Evolutionary conservation across 495 filamentous ascomycete species (phyloP).

Genomic region (Tuber calosporum): DNA sequence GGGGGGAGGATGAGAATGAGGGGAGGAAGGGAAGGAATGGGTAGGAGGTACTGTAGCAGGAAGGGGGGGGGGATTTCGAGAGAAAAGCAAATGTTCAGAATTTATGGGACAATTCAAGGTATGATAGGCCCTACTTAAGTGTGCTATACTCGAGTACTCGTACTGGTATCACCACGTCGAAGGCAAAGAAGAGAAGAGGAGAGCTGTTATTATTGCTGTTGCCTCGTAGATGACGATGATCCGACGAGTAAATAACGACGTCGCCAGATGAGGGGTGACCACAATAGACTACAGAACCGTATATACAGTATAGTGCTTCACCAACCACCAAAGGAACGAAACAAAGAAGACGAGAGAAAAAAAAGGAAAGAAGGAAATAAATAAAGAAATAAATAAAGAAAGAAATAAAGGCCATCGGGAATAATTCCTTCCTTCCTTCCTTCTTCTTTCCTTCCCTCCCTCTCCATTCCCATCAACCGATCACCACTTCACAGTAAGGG

Average conservation of each 20-base stretch:
- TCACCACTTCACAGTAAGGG: background rate
- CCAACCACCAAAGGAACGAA: background rate
- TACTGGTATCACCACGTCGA: background rate
- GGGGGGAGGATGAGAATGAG: background rate
- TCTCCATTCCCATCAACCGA: background rate
- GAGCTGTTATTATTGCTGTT: background rate
- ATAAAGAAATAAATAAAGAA: too few relatives aligned
- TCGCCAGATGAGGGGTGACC: background rate
- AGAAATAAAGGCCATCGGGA: background rate
- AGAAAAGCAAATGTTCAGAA: background rate
- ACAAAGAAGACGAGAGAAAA: background rate
- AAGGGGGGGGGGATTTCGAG: background rate
- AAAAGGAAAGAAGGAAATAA: too few relatives aligned
- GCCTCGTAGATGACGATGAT: background rate
- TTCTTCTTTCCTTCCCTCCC: background rate
- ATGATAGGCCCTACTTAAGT: background rate
- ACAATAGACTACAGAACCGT: background rate
- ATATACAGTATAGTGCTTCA: background rate
- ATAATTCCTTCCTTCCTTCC: background rate
- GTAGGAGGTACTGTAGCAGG: too few relatives aligned
- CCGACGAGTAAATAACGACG: background rate
- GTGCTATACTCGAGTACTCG: background rate
- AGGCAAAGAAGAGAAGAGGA: background rate
- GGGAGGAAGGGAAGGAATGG: conserved; percentile 1
- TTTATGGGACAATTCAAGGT: background rate